These are phyloP conservation scores for Parascedosporium putredinis DNA, from an alignment of 2,329 filamentous ascomycete species.

Conservation along the genomic window DNA sequence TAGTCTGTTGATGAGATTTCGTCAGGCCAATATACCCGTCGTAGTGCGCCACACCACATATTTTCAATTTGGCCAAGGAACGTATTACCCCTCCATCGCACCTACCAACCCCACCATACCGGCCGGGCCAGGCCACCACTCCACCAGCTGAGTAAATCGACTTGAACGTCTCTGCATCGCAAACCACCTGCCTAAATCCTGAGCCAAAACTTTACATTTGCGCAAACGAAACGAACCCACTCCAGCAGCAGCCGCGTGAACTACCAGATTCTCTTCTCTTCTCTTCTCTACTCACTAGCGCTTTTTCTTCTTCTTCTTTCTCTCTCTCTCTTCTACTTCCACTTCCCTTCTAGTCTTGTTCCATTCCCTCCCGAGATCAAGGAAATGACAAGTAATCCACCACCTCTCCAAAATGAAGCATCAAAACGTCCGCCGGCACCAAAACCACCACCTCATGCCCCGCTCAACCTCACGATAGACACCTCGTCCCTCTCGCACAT, in stretches of 20 bases:
- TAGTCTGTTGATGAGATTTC: no score
- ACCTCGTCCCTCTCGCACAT: background rate
- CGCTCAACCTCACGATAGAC: constrained; percentile 3
- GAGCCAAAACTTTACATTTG: no score
- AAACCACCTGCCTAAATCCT: background rate
- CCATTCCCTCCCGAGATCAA: no score
- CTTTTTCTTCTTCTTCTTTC: no score
- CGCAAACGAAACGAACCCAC: no score
- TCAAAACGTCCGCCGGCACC: constrained; percentile 8
- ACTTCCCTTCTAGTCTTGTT: no score
- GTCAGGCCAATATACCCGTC: no score
- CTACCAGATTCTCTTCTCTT: no score
- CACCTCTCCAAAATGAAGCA: constrained; percentile 7
- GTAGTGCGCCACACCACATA: constrained; percentile 2
- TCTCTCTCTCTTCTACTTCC: no score
- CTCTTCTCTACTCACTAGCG: no score
- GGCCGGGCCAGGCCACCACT: background rate
- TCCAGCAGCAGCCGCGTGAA: no score
- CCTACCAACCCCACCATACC: background rate
- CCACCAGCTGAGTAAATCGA: background rate
- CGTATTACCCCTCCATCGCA: background rate
- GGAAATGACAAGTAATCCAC: constrained; percentile 1
- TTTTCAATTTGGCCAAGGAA: background rate
- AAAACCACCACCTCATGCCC: background rate
- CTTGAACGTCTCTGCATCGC: background rate